Evolutionary conservation across 805 yeast genomes (phyloP).

Genomic region (Saccharomycopsis fibuligera): DNA sequence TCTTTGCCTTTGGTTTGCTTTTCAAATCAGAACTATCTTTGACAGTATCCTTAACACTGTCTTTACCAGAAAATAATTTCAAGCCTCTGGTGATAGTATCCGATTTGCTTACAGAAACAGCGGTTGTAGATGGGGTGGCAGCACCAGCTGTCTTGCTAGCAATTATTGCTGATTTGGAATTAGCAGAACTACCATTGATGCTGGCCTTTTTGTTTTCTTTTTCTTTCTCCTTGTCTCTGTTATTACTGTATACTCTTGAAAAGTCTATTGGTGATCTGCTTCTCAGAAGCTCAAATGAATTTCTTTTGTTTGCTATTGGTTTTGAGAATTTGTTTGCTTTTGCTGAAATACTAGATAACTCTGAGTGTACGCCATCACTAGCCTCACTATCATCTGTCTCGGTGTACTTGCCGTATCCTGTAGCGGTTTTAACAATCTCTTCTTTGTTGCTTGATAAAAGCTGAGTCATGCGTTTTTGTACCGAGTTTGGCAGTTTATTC

Average conservation of each 20-base stretch:
- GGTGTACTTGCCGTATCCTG: conserved; percentile 77
- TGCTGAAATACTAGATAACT: neutral
- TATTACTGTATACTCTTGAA: no score
- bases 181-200: no score
- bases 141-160: neutral
- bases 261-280: no score
- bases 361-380: no score
- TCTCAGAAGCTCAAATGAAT: conserved; percentile 9
- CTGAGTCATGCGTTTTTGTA: conserved; percentile 19
- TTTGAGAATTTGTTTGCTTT: neutral
- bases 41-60: no score
- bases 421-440: conserved; percentile 47
- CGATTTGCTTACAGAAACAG: no score
- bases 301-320: conserved; percentile 10
- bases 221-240: neutral
- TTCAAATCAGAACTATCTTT: neutral
- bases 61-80: conserved; percentile 3
- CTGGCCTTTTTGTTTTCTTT: neutral
- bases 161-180: neutral
- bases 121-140: no score
- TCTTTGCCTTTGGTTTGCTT: conserved; percentile 4
- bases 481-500: conserved; percentile 5
- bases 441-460: conserved; percentile 11
- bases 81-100: neutral
- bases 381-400: conserved; percentile 30